Percentiles rank a stretch among this genome's conserved stretches.
Conservation (phyloP, 345 rosid genomes). For the Nephelium lappaceum region DNA sequence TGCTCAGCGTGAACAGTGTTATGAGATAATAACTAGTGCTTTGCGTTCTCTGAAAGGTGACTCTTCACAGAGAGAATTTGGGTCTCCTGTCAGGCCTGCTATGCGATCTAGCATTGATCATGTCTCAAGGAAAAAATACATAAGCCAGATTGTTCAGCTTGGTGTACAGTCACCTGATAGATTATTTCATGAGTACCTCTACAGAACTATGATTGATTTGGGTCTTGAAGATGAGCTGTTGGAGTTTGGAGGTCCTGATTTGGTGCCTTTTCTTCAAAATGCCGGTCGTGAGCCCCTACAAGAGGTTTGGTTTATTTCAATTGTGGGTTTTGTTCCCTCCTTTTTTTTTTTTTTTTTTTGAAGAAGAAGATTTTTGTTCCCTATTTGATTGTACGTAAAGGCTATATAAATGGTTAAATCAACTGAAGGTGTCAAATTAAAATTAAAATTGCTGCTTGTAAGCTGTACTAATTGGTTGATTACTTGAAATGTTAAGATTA, state of each 20-base stretch:
- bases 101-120: constrained; percentile 61
- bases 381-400: constrained; percentile 17
- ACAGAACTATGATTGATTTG: constrained; percentile 77
- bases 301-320: constrained; percentile 54
- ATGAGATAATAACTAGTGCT: constrained; percentile 79
- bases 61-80: constrained; percentile 49
- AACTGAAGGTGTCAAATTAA: constrained; percentile 1
- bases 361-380: not conserved
- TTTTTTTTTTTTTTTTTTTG: no score
- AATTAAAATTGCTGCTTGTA: not conserved
- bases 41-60: constrained; percentile 73
- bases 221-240: constrained; percentile 91
- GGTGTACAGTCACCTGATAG: constrained; percentile 91
- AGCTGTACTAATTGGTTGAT: not conserved
- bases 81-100: constrained; percentile 59
- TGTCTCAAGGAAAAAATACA: constrained; percentile 71
- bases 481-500: constrained; percentile 7
- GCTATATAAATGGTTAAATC: not conserved
- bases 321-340: constrained; percentile 8
- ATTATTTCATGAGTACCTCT: constrained; percentile 84
- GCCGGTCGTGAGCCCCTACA: constrained; percentile 65
- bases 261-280: constrained; percentile 91
- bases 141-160: constrained; percentile 94
- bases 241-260: constrained; percentile 97
- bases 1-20: constrained; percentile 84